phyloP scores from a whole-genome alignment of 106 monocot species.

The Narthecium ossifragum region DNA sequence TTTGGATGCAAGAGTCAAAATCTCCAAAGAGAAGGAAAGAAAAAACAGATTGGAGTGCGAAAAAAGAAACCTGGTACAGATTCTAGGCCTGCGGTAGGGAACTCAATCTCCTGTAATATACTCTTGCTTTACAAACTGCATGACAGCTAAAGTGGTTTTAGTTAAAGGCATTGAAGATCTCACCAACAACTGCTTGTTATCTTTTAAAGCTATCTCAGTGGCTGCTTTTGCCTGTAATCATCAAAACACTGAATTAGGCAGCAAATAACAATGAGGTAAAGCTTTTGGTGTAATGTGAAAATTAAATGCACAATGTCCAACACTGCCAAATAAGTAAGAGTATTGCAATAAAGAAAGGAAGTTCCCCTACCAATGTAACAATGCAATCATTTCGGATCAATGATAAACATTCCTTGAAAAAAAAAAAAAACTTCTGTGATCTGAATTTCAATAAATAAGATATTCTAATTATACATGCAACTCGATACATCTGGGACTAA shows the following conservation, averaged over 20 bases:
- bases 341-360: too few relatives aligned
- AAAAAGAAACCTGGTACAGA: constrained; percentile 76
- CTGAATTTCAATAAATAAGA: too few relatives aligned
- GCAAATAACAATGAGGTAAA: background rate
- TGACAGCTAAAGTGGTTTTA: background rate
- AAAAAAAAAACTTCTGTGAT: too few relatives aligned
- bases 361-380: too few relatives aligned
- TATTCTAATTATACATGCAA: too few relatives aligned
- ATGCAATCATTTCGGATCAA: too few relatives aligned
- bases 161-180: constrained; percentile 10
- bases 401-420: too few relatives aligned
- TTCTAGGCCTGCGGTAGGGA: constrained; percentile 84
- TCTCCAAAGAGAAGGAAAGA: background rate
- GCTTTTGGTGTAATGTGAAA: constrained; percentile 1
- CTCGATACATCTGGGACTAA: too few relatives aligned
- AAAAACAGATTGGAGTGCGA: background rate
- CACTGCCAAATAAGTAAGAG: too few relatives aligned
- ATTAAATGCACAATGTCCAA: too few relatives aligned
- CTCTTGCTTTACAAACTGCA: background rate
- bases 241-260: constrained; percentile 25
- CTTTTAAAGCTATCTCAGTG: constrained; percentile 56
- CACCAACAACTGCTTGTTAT: constrained; percentile 73
- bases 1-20: background rate
- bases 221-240: constrained; percentile 80
- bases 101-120: constrained; percentile 82